phyloP scores from a whole-genome alignment of 768 basidiomycete species.

The Royoungia palumana region DNA sequence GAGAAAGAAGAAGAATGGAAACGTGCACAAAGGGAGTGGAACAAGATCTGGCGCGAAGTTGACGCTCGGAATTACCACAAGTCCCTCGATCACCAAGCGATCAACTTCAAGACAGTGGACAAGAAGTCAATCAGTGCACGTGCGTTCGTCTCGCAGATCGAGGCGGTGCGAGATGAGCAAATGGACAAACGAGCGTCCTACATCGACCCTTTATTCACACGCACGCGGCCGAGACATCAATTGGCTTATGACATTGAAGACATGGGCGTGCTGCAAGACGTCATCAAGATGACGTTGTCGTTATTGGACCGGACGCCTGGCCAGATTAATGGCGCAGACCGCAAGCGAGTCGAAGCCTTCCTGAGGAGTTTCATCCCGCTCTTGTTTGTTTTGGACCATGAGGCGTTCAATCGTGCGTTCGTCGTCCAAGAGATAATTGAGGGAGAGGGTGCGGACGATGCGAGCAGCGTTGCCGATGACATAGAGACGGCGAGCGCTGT shows the following conservation, averaged over 20 bases:
- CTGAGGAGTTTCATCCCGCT: constrained; percentile 73
- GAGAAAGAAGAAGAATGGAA: constrained; percentile 99
- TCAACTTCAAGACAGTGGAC: constrained; percentile 86
- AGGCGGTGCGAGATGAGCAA: constrained; percentile 80
- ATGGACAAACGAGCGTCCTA: constrained; percentile 66
- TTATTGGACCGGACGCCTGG: constrained; percentile 87
- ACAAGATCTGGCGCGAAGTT: constrained; percentile 97
- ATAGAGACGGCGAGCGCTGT: constrained; percentile 32
- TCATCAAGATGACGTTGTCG: constrained; percentile 83
- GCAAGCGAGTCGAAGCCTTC: constrained; percentile 80
- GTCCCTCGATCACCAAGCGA: constrained; percentile 90
- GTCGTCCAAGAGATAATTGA: constrained; percentile 61
- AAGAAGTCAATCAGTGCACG: constrained; percentile 80
- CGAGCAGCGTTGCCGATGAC: constrained; percentile 35
- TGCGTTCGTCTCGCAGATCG: constrained; percentile 79
- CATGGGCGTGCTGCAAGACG: constrained; percentile 76
- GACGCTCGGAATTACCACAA: constrained; percentile 93
- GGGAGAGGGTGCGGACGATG: constrained; percentile 53
- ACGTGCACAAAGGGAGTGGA: constrained; percentile 95
- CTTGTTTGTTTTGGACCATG: constrained; percentile 72
- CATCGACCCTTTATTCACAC: constrained; percentile 48
- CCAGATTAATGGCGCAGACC: constrained; percentile 66
- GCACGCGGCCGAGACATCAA: constrained; percentile 72
- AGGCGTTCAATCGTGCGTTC: constrained; percentile 67
- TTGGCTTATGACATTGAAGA: constrained; percentile 77